phyloP scores from a whole-genome alignment of 352 stramenopile species.

The Globisporangium nagaii region DNA sequence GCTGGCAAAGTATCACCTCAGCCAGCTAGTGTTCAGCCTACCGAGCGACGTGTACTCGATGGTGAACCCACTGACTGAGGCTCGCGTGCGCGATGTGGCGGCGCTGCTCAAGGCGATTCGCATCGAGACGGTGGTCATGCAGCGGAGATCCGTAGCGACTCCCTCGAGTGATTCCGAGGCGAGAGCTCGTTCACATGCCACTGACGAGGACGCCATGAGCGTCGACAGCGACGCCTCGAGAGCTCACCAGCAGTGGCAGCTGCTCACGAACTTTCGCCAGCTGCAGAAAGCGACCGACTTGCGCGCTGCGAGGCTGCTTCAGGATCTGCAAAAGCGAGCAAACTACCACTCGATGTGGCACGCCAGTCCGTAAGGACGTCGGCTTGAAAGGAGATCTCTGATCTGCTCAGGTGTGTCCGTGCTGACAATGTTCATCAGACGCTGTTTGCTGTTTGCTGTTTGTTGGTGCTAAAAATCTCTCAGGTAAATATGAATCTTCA shows the following conservation, averaged over 20 bases:
- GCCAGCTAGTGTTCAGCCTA: slow-evolving; percentile 20
- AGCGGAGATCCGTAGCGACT: slow-evolving; percentile 6
- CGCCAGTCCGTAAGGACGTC: not conserved
- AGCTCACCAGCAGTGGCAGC: slow-evolving; percentile 14
- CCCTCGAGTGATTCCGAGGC: not conserved
- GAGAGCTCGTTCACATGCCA: no score
- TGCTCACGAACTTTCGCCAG: slow-evolving; percentile 23
- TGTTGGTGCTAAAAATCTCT: not conserved
- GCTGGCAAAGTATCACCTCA: slow-evolving; percentile 21
- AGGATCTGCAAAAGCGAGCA: slow-evolving; percentile 28
- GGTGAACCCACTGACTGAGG: slow-evolving; percentile 27
- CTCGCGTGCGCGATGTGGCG: slow-evolving; percentile 21
- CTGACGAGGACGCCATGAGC: not conserved
- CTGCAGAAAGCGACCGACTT: slow-evolving; percentile 20
- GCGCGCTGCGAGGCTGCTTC: slow-evolving; percentile 2
- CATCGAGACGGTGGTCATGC: slow-evolving; percentile 21
- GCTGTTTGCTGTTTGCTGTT: not conserved
- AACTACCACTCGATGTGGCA: slow-evolving; percentile 49
- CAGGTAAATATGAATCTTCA: slow-evolving; percentile 10
- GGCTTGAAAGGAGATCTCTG: not conserved
- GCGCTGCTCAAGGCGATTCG: slow-evolving; percentile 24
- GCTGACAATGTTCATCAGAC: not conserved
- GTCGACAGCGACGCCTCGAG: slow-evolving; percentile 1
- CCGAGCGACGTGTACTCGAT: slow-evolving; percentile 40
- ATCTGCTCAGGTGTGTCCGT: not conserved